phyloP scores from a whole-genome alignment of 2,329 filamentous ascomycete species.

The Fusarium sp. region DNA sequence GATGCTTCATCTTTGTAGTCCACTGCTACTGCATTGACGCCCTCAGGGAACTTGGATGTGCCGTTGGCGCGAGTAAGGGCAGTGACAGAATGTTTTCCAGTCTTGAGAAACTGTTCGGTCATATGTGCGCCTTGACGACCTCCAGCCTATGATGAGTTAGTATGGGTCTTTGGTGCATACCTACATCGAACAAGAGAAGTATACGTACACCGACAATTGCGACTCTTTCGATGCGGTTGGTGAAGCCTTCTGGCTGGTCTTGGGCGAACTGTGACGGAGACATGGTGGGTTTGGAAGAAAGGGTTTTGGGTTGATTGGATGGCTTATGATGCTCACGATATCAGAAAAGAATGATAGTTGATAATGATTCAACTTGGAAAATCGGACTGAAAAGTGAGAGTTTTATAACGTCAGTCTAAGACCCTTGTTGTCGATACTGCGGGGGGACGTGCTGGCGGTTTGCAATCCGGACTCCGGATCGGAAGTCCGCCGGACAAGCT shows the following conservation, averaged over 20 bases:
- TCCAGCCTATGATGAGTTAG: conserved; percentile 52
- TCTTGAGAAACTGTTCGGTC: conserved; percentile 58
- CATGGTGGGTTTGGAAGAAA: neutral
- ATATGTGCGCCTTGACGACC: conserved; percentile 56
- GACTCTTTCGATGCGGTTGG: conserved; percentile 47
- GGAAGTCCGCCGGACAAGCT: conserved; percentile 1
- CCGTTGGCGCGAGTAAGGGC: conserved; percentile 63
- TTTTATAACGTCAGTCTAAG: too few species aligned
- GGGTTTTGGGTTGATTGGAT: neutral
- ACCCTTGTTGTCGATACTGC: too few species aligned
- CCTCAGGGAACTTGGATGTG: conserved; percentile 57
- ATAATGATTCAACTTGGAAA: too few species aligned
- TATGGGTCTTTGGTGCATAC: fast-evolving
- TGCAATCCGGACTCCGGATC: conserved; percentile 23
- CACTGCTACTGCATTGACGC: conserved; percentile 58
- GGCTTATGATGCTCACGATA: too few species aligned
- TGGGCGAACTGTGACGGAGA: conserved; percentile 4
- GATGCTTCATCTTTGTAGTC: conserved; percentile 59
- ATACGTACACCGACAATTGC: conserved; percentile 61
- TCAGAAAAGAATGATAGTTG: neutral
- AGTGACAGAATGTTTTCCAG: conserved; percentile 65
- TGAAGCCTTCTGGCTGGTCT: conserved; percentile 11
- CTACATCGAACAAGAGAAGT: fast-evolving
- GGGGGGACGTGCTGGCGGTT: neutral
- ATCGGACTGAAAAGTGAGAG: too few species aligned